These are phyloP conservation scores for Heliosperma pusillum DNA, from an alignment of 148 eudicot species.

Conservation along the genomic window DNA sequence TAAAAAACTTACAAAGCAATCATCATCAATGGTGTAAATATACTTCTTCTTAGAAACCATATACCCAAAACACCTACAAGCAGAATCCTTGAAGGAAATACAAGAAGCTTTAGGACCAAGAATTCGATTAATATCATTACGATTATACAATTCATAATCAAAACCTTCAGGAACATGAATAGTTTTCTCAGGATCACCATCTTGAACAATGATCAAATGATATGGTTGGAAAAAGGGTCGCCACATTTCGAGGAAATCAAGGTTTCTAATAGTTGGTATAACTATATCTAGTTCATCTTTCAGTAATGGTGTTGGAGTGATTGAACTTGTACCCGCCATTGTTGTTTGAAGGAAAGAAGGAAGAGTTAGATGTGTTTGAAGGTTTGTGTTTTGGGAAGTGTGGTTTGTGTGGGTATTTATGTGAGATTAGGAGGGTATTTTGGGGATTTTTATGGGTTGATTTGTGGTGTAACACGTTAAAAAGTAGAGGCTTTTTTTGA, in stretches of 20 bases:
- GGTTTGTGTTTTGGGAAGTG: no score
- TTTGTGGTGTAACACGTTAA: slow-evolving; percentile 1
- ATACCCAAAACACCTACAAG: slow-evolving; percentile 80
- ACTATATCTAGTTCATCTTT: slow-evolving; percentile 79
- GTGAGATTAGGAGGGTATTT: background rate
- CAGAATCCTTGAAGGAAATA: slow-evolving; percentile 87
- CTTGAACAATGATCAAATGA: slow-evolving; percentile 80
- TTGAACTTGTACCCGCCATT: slow-evolving; percentile 33
- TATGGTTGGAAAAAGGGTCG: slow-evolving; percentile 66
- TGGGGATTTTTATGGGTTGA: background rate
- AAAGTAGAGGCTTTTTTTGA: background rate
- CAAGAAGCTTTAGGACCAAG: slow-evolving; percentile 77
- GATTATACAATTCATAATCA: slow-evolving; percentile 75
- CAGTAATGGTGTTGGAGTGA: slow-evolving; percentile 40
- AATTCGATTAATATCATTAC: slow-evolving; percentile 72
- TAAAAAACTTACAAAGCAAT: slow-evolving; percentile 66
- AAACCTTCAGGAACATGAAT: slow-evolving; percentile 75
- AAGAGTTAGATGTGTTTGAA: no score
- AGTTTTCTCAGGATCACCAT: slow-evolving; percentile 64
- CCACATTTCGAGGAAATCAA: slow-evolving; percentile 89
- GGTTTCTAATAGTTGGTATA: slow-evolving; percentile 81
- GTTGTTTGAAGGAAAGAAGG: background rate
- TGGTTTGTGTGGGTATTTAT: background rate
- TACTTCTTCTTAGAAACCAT: slow-evolving; percentile 93
- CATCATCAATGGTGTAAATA: slow-evolving; percentile 85